Evolutionary conservation across 2,329 filamentous ascomycete genomes (phyloP), one percentile per base, ranked within the genome.

Genomic region (Colletotrichum kahawae): DNA sequence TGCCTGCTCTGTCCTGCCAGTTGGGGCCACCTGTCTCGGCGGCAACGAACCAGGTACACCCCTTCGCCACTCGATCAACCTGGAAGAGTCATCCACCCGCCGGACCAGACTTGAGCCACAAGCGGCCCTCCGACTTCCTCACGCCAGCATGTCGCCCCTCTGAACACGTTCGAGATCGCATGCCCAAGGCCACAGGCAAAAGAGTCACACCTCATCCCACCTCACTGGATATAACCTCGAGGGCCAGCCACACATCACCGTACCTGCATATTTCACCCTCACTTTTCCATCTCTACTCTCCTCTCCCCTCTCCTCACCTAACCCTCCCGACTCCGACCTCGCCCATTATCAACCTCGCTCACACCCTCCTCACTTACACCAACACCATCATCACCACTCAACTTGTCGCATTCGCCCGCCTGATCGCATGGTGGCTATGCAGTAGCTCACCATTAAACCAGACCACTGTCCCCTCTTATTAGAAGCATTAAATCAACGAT

Each of bases 401-500:
- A 51, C 21, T 21, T 62, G 59, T 70, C 24, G 68, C 77, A 73
- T 67, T 69, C 73, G 56, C 77, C 75, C 16, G 16, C 31, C 43
- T 77, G 60, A 76, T 59, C 62, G 75, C 78, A 82, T 82, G 79
- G 79, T 84, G 80, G 80, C 75, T 65, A 27, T 65, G 71, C 79
- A 74, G 73, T 80, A 79, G 77, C 77, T 77, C 82, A 73, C 83
- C 80, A 82, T 83, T 79, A 79, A 79, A 77, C 81, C 80, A 77
- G 76, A 75, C 57, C 33, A 70, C 79, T 78, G 70, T 69, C 75
- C 70, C 77, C 75, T 81, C 80, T 78, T 80, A 80, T 82, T 79
- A 80, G 80, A 82, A 69, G 81, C 82, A 80, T 77, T 81, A 78
- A 72, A 43, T 82, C 82, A 84, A 91, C 86, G 81, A 93, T 93